Base-by-base conservation (phyloP, 1,284 basidiomycete species). In the Trichosporon sp. region DNA sequence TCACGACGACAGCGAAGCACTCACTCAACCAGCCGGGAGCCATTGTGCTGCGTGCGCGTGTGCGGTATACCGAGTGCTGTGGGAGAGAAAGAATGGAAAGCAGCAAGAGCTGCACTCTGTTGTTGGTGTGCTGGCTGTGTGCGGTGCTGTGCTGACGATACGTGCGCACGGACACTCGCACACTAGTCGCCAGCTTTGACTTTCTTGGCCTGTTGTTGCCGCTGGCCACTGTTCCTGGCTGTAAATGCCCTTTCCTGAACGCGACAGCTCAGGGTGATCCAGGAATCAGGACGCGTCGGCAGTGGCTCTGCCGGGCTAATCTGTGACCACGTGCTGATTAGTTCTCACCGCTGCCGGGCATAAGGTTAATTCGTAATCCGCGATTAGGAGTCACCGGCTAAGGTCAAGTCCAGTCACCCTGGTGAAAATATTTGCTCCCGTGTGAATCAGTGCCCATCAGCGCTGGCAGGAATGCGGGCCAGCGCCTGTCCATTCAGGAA, bases 21-120 rank as follows among this genome's bases (percentile, higher is more conserved):
- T 54, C 66, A 81, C 80, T 80, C 72, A 77, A 77, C 80, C 80
- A 81, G 37, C 73, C 73, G 32, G 61, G 26, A 6, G 70, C 65
- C 71, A 72, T 74, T 35, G 8, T 69, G 35, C 37, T 48, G 48
- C 35, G 35, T 37, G 35, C 35, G 35, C 38, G 38, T 12, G 8
- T 69, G 48, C 51, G 26, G 48, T 26, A 43, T 16, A 32, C 2
- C 11, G 40, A 1, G 19, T 4, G 40, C n/a, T 43, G 64, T 26
- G 21, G 40, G 11, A 14, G 37, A 40, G 19, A n/a, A 6, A 65
- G 2, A 19, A 38, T 38, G 38, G 37, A 37, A 64, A 35, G 37
- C 35, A 38, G n/a, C 26, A 26, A 26, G 26, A 38, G 35, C 4
- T 12, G n/a, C 12, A 8, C 63, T 38, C 26, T 54, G n/a, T 19